These are phyloP conservation scores for Citropsis articulata DNA, from an alignment of 345 rosid genomes.

Conservation along the genomic window DNA sequence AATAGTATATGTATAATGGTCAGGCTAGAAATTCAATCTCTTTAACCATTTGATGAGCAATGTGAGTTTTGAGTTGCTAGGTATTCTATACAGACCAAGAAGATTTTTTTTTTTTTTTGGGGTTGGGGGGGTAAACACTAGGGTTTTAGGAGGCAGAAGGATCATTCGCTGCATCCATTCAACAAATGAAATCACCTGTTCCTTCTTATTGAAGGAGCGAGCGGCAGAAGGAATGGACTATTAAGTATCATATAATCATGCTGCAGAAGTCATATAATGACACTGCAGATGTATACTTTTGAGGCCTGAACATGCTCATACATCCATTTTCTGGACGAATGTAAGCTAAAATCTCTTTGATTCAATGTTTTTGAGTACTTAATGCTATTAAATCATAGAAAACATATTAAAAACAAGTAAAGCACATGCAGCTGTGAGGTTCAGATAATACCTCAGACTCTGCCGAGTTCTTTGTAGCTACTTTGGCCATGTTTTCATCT, in stretches of 20 bases:
- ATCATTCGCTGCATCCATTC: not conserved
- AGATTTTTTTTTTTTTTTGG: not conserved
- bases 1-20: not conserved
- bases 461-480: constrained; percentile 42
- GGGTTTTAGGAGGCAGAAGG: not conserved
- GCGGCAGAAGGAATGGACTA: not conserved
- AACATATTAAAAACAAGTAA: not conserved
- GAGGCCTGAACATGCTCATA: not conserved
- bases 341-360: not conserved
- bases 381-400: not conserved
- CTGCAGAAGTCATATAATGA: not conserved
- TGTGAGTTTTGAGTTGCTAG: not conserved
- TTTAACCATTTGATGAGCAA: not conserved
- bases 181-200: not conserved
- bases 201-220: not conserved
- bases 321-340: not conserved
- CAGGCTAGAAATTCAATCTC: not conserved
- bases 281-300: not conserved
- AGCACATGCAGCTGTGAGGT: constrained; percentile 9
- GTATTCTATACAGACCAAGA: not conserved
- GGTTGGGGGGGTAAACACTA: no score
- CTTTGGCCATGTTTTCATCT: constrained; percentile 54
- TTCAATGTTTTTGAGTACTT: not conserved
- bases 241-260: no score
- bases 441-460: constrained; percentile 65